Conservation (phyloP, 2,329 filamentous ascomycete species). For the Sarocladium strictum region DNA sequence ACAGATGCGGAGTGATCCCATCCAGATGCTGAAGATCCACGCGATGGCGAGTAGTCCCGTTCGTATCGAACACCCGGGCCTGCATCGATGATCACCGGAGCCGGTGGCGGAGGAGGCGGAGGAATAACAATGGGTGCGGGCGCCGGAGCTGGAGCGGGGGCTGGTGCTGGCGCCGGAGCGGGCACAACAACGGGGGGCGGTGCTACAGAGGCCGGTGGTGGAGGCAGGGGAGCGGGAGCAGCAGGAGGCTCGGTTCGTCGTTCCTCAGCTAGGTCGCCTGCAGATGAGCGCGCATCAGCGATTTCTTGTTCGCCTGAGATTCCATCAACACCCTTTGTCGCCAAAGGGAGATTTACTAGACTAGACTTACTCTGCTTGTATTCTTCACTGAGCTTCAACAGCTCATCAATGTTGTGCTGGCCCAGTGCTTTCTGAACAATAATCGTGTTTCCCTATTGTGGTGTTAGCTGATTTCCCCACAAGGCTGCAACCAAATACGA, state of each 20-base stretch:
- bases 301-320: conserved; percentile 38
- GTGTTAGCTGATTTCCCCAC: background rate
- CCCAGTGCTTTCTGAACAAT: conserved; percentile 80
- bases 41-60: background rate
- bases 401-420: conserved; percentile 85
- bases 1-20: conserved; percentile 14
- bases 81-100: conserved; percentile 27
- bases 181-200: conserved; percentile 9
- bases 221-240: conserved; percentile 13
- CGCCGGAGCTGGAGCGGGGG: conserved; percentile 16
- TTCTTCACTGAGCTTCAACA: conserved; percentile 76
- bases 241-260: conserved; percentile 35
- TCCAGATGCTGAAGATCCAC: conserved; percentile 17
- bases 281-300: conserved; percentile 37
- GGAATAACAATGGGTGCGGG: conserved; percentile 13
- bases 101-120: conserved; percentile 22
- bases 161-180: conserved; percentile 11
- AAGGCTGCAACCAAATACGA: conserved; percentile 26
- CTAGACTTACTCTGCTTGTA: conserved; percentile 54
- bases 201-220: conserved; percentile 9
- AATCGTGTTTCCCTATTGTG: conserved; percentile 64
- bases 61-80: conserved; percentile 15
- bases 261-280: conserved; percentile 43
- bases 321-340: conserved; percentile 10
- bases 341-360: conserved; percentile 13